Percentiles rank a stretch among this genome's conserved stretches.
Evolutionary conservation across 768 basidiomycete species (phyloP).

Genomic region (Serendipita sp.): DNA sequence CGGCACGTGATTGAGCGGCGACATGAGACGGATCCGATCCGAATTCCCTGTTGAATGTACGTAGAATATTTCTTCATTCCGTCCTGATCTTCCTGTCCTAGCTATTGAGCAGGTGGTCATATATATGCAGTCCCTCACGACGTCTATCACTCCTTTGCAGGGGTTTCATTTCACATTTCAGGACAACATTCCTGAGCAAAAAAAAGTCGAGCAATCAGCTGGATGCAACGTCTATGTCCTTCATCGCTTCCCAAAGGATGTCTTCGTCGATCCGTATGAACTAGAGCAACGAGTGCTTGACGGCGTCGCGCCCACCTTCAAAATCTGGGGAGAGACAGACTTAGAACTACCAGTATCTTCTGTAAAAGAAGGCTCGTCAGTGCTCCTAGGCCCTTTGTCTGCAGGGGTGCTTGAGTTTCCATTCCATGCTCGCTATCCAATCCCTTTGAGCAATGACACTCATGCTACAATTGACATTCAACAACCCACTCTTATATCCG

Average conservation of each 20-base stretch:
- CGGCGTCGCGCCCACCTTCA: constrained; percentile 13
- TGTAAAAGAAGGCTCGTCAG: constrained; percentile 16
- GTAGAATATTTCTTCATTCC: too few relatives aligned
- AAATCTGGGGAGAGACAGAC: constrained; percentile 24
- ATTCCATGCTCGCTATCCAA: constrained; percentile 29
- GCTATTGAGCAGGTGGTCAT: too few relatives aligned
- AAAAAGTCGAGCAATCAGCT: neutral
- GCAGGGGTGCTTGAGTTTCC: constrained; percentile 21
- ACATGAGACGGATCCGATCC: too few relatives aligned
- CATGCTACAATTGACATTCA: neutral
- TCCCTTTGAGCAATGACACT: constrained; percentile 12
- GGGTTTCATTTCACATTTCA: constrained; percentile 1
- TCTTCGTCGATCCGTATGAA: constrained; percentile 33
- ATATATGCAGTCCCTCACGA: neutral
- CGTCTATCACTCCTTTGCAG: neutral
- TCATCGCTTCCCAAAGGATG: constrained; percentile 22
- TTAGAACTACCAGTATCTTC: constrained; percentile 29
- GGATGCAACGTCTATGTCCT: constrained; percentile 21
- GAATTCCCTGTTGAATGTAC: too few relatives aligned
- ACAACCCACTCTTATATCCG: neutral
- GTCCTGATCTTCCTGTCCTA: too few relatives aligned
- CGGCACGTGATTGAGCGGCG: too few relatives aligned
- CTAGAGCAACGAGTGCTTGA: constrained; percentile 18
- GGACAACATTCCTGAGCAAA: neutral
- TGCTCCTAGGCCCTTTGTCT: constrained; percentile 19